Conservation (phyloP, 2,329 filamentous ascomycete species). For the Chlorencoelia australis region DNA sequence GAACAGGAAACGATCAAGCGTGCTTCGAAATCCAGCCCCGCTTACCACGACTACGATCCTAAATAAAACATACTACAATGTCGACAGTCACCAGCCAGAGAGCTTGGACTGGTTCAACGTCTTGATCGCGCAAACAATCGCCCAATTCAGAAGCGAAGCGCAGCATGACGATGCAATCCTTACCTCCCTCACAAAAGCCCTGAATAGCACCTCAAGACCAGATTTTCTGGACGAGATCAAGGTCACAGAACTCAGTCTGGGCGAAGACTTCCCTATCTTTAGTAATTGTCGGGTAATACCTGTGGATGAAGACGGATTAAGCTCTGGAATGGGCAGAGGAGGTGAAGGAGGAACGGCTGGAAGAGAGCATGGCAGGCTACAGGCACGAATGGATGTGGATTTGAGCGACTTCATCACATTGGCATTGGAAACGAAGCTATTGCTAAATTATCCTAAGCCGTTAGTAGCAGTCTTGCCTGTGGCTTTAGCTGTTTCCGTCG, state of each 20-base stretch:
- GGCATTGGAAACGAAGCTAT: slow-evolving; percentile 84
- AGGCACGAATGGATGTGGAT: slow-evolving; percentile 95
- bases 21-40: slow-evolving; percentile 61
- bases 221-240: slow-evolving; percentile 90
- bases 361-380: slow-evolving; percentile 63
- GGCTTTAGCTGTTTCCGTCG: slow-evolving; percentile 81
- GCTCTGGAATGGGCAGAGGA: slow-evolving; percentile 32
- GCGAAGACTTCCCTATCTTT: slow-evolving; percentile 97
- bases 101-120: slow-evolving; percentile 99
- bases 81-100: slow-evolving; percentile 90
- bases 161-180: slow-evolving; percentile 87
- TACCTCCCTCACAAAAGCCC: slow-evolving; percentile 67
- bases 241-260: slow-evolving; percentile 85
- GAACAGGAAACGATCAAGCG: slow-evolving; percentile 58
- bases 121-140: slow-evolving; percentile 89
- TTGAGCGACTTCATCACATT: slow-evolving; percentile 92
- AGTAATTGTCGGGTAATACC: slow-evolving; percentile 96
- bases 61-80: slow-evolving; percentile 95
- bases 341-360: slow-evolving; percentile 22
- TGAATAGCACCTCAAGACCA: slow-evolving; percentile 81
- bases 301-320: slow-evolving; percentile 67
- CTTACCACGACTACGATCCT: slow-evolving; percentile 91
- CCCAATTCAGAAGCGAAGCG: slow-evolving; percentile 86
- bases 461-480: slow-evolving; percentile 84
- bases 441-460: slow-evolving; percentile 90